Evolutionary conservation across 805 yeast species (phyloP).

Genomic region (Yarrowia sp.): DNA sequence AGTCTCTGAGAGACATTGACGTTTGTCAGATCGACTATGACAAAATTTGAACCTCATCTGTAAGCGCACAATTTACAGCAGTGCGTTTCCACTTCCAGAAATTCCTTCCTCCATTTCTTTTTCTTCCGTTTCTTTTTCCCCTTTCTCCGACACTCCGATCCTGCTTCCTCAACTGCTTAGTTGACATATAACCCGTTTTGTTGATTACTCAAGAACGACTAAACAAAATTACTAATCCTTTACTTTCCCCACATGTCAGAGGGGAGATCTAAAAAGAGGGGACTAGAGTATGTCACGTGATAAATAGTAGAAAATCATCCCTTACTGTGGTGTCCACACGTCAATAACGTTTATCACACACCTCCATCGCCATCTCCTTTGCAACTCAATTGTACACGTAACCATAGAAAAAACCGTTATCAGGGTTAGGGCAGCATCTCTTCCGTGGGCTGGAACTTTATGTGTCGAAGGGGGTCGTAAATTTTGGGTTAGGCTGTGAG

Average conservation of each 20-base stretch:
- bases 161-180: not conserved
- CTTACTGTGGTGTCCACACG: too few species aligned
- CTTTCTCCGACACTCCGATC: too few species aligned
- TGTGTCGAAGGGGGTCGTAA: slow-evolving; percentile 3
- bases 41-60: too few species aligned
- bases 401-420: slow-evolving; percentile 5
- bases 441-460: not conserved
- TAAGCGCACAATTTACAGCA: too few species aligned
- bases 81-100: too few species aligned
- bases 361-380: not conserved
- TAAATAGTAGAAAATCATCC: too few species aligned
- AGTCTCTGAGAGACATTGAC: too few species aligned
- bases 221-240: slow-evolving; percentile 18
- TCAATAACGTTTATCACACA: not conserved
- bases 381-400: not conserved
- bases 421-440: slow-evolving; percentile 8
- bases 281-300: not conserved
- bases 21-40: too few species aligned
- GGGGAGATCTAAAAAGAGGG: too few species aligned
- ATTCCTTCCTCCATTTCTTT: too few species aligned
- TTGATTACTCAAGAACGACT: slow-evolving; percentile 3
- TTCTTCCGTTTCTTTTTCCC: too few species aligned
- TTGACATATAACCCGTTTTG: not conserved
- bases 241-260: slow-evolving; percentile 22
- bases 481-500: slow-evolving; percentile 13